Evolutionary conservation across 495 filamentous ascomycete genomes (phyloP), one percentile per base, ranked within the genome.

Genomic region (Daldinia loculata): DNA sequence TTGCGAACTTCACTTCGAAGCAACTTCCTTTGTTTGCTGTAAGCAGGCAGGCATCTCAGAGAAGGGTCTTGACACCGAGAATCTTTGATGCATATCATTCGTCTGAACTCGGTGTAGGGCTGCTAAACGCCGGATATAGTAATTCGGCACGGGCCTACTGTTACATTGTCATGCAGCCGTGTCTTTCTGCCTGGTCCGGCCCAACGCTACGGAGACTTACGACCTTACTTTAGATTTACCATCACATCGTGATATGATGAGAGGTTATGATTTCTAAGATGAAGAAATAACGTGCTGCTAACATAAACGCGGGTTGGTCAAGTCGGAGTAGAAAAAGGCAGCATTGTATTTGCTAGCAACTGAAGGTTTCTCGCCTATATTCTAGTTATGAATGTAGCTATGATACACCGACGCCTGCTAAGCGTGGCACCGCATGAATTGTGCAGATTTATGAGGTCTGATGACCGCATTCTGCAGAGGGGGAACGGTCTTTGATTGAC

Each of bases 381-480:
- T 17, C 17, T 8, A 48, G 43, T 48, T 45, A 45, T 48, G 51
- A 19, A 24, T 41, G 41, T 38, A 30, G 29, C 38, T 24, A 22
- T 22, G 27, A 29, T 34, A 64, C 61, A 70, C 56, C 38, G 61
- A 60, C 52, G 38, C 27, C 55, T 55, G 19, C 30, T 48, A 41
- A 55, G 61, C 61, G 61, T 65, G 32, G 56, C 45, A 63, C 59
- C 17, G 59, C 66, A 68, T 62, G 51, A 62, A 27, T 68, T 43
- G 41, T 66, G 68, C 57, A 71, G 52, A 67, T 51, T 52, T 66
- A 53, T 66, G 34, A 71, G 69, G 69, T 71, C 69, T 59, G 69
- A 67, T 71, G 69, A 71, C 52, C 59, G 43, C 69, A 71, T 71
- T 67, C 43, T 71, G 63, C 69, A 71, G 61, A 71, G 48, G 19